phyloP scores from a whole-genome alignment of 1,284 basidiomycete genomes.

The Cutaneotrichosporon mucoides region DNA sequence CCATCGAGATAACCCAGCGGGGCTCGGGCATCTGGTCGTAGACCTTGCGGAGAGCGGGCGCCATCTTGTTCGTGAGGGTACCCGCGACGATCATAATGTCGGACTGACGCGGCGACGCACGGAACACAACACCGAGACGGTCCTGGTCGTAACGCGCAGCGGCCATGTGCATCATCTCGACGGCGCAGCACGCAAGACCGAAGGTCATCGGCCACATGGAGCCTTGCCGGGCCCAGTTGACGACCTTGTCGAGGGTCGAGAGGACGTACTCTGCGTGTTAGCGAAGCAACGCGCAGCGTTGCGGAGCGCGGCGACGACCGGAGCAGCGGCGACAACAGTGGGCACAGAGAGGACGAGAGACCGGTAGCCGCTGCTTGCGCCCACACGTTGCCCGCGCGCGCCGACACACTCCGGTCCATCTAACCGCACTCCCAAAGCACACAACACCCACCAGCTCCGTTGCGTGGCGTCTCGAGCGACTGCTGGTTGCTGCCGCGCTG shows the following conservation, averaged over 20 bases:
- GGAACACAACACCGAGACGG: constrained; percentile 94
- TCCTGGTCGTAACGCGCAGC: constrained; percentile 99
- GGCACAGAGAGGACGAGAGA: too few species aligned
- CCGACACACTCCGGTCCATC: too few species aligned
- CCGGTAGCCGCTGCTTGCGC: too few species aligned
- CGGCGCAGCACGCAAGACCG: constrained; percentile 97
- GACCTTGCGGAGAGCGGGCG: constrained; percentile 88
- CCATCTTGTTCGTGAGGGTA: constrained; percentile 99
- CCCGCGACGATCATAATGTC: constrained; percentile 99
- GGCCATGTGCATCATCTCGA: constrained; percentile 93
- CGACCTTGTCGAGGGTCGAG: constrained; percentile 92
- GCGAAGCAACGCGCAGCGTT: not conserved
- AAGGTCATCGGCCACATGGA: constrained; percentile 99
- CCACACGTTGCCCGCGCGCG: too few species aligned
- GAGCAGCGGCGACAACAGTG: too few species aligned
- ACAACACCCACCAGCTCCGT: constrained; percentile 76
- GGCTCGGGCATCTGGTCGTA: constrained; percentile 98
- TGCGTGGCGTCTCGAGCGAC: constrained; percentile 80
- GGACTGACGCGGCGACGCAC: constrained; percentile 93
- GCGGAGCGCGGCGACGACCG: not conserved
- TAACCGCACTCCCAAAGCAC: too few species aligned
- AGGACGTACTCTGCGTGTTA: constrained; percentile 79
- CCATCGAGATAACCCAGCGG: constrained; percentile 99
- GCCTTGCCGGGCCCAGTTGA: constrained; percentile 95
- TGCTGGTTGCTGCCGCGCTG: constrained; percentile 75